Base-by-base conservation (phyloP, 164 flowering plant genomes). In the Echeveria elegans region DNA sequence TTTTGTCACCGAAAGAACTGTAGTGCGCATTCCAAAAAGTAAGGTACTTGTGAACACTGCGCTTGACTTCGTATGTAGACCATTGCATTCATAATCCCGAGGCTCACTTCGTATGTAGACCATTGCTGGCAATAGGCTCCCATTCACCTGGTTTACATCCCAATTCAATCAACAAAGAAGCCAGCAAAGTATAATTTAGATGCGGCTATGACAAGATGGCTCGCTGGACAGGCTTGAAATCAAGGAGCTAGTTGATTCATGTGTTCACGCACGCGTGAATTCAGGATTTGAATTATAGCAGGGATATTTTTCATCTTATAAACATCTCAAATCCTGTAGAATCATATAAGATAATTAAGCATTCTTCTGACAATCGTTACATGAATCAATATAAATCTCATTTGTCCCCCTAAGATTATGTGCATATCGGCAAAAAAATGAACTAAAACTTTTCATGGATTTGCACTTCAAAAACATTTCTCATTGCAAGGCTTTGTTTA, bases 111-210 rank as follows among this genome's bases (percentile, higher is more conserved):
- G 97, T 2, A 86, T 84, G 71, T 83, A 95, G 79, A 95, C 90
- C 10, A 97, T 87, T 38, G 99, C 96, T 14, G 99, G 99, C 80
- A 95, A 79, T 43, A 95, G 94, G 79, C 96, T 95, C 15, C 92
- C 99, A 69, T 89, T 91, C 64, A 89, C 96, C 99, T 91, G 88
- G 78, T 69, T 32, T 47, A 63, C 72, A 56, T n/a, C 30, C 61
- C 64, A 64, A 53, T 21, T 26, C 47, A 53, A 73, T 43, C 9
- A 52, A 43, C 23, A n/a, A 23, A 6, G 26, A 1, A 53, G 2
- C 3, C 24, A 24, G 4, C 29, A n/a, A 52, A 23, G 14, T 48
- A 8, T 18, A 47, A 2, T 48, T n/a, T 19, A 48, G 10, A 53
- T 12, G 16, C 4, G 10, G 4, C 29, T 11, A 53, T 53, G 30